Conservation (phyloP, 2,329 filamentous ascomycete genomes). For the Camillea tinctor region DNA sequence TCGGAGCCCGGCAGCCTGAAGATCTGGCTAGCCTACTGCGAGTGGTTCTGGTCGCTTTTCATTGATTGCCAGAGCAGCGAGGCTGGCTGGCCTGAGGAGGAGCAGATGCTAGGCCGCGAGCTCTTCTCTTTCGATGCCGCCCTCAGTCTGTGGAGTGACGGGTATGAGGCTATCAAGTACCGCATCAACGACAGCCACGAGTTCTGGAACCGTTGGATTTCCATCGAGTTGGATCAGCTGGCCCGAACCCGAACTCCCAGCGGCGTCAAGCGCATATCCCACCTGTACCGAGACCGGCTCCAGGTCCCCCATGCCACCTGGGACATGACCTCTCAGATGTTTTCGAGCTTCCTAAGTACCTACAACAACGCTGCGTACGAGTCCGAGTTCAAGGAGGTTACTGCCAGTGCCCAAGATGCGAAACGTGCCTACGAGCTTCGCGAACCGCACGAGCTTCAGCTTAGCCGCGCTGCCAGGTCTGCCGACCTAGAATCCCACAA, state of each 20-base stretch:
- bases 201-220: conserved; percentile 77
- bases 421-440: conserved; percentile 64
- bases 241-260: conserved; percentile 52
- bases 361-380: conserved; percentile 73
- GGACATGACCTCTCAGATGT: conserved; percentile 72
- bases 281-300: conserved; percentile 69
- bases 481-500: conserved; percentile 56
- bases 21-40: conserved; percentile 75
- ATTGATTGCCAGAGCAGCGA: conserved; percentile 58
- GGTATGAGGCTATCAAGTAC: conserved; percentile 69
- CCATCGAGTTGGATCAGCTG: conserved; percentile 68
- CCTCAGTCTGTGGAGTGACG: conserved; percentile 69
- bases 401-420: conserved; percentile 59
- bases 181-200: conserved; percentile 74
- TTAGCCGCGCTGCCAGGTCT: conserved; percentile 57
- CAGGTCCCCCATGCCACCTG: conserved; percentile 71
- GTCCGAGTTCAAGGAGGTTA: conserved; percentile 67
- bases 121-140: conserved; percentile 68
- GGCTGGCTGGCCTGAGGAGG: conserved; percentile 62
- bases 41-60: conserved; percentile 74
- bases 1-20: conserved; percentile 73
- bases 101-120: conserved; percentile 66
- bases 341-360: conserved; percentile 71
- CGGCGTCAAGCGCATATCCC: conserved; percentile 63
- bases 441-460: conserved; percentile 65